phyloP scores from a whole-genome alignment of 2,329 filamentous ascomycete genomes.

The Diaporthe humulicola region DNA sequence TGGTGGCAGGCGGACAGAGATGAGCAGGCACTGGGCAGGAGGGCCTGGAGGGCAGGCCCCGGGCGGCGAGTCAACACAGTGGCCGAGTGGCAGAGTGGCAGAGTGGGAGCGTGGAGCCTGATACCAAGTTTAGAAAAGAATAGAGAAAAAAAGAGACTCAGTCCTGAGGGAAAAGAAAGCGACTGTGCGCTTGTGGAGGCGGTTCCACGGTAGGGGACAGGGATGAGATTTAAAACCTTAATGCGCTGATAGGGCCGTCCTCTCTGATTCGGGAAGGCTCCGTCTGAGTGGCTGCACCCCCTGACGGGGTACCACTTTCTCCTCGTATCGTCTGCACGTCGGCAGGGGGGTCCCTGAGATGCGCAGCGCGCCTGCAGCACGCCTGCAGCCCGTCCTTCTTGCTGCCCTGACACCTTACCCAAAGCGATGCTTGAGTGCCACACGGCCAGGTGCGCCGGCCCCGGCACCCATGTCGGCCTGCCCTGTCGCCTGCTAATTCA shows the following conservation, averaged over 20 bases:
- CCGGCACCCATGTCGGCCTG: not conserved
- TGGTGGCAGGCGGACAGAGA: not conserved
- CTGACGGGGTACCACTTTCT: constrained; percentile 31
- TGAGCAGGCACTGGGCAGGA: not conserved
- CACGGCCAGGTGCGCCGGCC: constrained; percentile 11
- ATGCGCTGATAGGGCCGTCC: constrained; percentile 37
- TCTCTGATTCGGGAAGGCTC: constrained; percentile 18
- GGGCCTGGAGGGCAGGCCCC: not conserved
- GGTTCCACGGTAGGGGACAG: constrained; percentile 22
- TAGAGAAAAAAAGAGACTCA: not conserved
- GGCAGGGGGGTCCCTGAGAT: constrained; percentile 25
- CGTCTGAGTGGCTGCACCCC: constrained; percentile 31
- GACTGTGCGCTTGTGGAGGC: constrained; percentile 15
- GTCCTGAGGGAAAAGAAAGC: constrained; percentile 2
- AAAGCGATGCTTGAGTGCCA: constrained; percentile 16
- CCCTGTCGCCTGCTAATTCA: constrained; percentile 23
- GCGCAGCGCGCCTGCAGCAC: constrained; percentile 2
- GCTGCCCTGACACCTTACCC: constrained; percentile 38
- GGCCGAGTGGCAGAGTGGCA: not conserved
- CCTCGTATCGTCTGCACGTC: constrained; percentile 23
- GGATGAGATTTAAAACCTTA: constrained; percentile 38
- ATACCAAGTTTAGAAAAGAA: constrained; percentile 31
- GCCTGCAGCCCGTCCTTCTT: constrained; percentile 9
- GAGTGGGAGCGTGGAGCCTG: constrained; percentile 30
- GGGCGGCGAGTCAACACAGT: constrained; percentile 27